Evolutionary conservation across 176 grass and related monocot species (phyloP).

Genomic region (Carex kokanica): DNA sequence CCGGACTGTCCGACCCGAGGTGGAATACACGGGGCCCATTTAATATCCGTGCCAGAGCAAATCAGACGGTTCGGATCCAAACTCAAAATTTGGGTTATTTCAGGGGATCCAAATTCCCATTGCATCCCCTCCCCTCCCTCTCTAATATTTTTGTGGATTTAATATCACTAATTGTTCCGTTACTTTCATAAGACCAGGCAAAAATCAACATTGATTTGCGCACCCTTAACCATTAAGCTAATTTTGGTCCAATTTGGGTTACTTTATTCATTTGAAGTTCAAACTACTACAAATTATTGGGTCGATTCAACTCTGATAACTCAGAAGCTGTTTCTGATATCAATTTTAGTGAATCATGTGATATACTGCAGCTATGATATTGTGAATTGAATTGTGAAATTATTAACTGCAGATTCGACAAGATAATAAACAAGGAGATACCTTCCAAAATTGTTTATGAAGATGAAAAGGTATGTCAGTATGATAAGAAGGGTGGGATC

Average conservation of each 20-base stretch:
- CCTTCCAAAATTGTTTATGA: slow-evolving; percentile 71
- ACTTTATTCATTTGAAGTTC: neutral
- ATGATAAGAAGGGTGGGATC: neutral
- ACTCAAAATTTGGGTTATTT: no score
- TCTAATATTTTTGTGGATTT: no score
- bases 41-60: no score
- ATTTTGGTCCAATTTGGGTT: neutral
- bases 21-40: no score
- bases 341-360: neutral
- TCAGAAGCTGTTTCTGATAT: neutral
- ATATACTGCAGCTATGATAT: neutral
- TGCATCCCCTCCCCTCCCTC: no score
- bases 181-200: neutral
- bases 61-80: no score
- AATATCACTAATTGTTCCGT: neutral
- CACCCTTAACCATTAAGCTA: neutral
- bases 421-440: slow-evolving; percentile 74
- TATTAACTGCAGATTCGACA: slow-evolving; percentile 57
- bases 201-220: neutral
- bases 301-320: neutral
- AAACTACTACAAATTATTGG: neutral
- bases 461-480: slow-evolving; percentile 58
- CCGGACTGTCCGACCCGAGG: no score
- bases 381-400: neutral
- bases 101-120: no score